phyloP scores from a whole-genome alignment of 768 basidiomycete species.

The Mycena rebaudengoi region DNA sequence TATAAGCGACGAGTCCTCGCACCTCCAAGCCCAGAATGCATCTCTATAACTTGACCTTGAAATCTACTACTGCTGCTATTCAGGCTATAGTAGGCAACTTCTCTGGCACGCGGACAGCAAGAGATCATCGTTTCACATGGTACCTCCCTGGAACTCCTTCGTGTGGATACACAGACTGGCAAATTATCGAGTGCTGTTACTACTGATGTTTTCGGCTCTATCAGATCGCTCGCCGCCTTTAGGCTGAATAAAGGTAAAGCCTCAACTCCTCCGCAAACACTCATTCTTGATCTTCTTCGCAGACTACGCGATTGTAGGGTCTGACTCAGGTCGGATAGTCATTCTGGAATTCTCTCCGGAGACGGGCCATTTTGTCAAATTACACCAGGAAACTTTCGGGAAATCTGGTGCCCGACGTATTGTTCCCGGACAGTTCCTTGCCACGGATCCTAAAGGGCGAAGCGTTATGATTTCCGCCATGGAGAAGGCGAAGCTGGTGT shows the following conservation, averaged over 20 bases:
- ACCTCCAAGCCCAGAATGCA: too few species aligned
- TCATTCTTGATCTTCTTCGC: conserved; percentile 52
- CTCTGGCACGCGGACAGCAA: conserved; percentile 87
- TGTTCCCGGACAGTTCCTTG: conserved; percentile 95
- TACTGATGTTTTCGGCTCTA: conserved; percentile 90
- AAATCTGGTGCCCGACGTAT: conserved; percentile 95
- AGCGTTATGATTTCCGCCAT: conserved; percentile 92
- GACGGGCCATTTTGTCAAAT: conserved; percentile 86
- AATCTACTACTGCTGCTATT: conserved; percentile 80
- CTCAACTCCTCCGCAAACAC: conserved; percentile 37
- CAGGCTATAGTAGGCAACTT: conserved; percentile 94
- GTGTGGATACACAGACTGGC: conserved; percentile 88
- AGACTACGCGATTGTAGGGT: conserved; percentile 98
- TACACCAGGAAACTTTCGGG: conserved; percentile 97
- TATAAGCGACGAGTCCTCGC: too few species aligned
- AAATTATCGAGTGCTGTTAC: conserved; percentile 82
- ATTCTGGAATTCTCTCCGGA: conserved; percentile 95
- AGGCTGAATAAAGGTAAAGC: conserved; percentile 92
- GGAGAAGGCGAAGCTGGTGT: conserved; percentile 96
- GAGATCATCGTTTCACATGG: conserved; percentile 94
- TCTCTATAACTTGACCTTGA: conserved; percentile 93
- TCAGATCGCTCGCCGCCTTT: conserved; percentile 88
- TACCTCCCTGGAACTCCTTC: conserved; percentile 88
- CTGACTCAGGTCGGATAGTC: conserved; percentile 93
- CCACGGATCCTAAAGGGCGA: conserved; percentile 94